phyloP scores from a whole-genome alignment of 306 rosid genomes.

The Arachis stenosperma region DNA sequence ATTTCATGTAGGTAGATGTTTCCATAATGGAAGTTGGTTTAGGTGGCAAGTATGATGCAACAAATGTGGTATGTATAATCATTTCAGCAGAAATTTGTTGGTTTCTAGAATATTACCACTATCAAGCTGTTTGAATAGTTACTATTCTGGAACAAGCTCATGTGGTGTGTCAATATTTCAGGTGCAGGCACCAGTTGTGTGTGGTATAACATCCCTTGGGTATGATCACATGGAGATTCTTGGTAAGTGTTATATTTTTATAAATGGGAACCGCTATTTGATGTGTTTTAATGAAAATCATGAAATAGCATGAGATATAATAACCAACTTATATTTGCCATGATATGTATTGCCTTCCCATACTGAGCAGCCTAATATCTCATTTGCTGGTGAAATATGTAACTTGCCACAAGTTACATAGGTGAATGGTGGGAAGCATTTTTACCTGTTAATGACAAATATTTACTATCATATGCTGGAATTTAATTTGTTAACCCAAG shows the following conservation, averaged over 20 bases:
- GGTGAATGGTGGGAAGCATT: slow-evolving; percentile 29
- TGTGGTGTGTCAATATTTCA: slow-evolving; percentile 37
- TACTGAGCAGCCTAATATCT: slow-evolving; percentile 14
- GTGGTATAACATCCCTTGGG: slow-evolving; percentile 93
- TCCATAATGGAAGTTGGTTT: slow-evolving; percentile 94
- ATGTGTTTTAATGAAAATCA: slow-evolving; percentile 22
- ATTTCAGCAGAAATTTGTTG: slow-evolving; percentile 18
- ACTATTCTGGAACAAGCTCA: slow-evolving; percentile 33
- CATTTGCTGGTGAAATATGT: slow-evolving; percentile 25
- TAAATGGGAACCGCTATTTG: slow-evolving; percentile 28
- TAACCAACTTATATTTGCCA: slow-evolving; percentile 1
- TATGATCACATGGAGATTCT: slow-evolving; percentile 99
- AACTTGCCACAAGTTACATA: background rate
- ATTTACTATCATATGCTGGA: slow-evolving; percentile 5
- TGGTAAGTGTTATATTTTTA: slow-evolving; percentile 65
- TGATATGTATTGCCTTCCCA: slow-evolving; percentile 11
- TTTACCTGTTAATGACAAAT: slow-evolving; percentile 17
- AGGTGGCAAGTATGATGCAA: slow-evolving; percentile 94
- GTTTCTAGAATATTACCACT: slow-evolving; percentile 21
- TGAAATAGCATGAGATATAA: slow-evolving; percentile 14
- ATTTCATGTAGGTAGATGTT: slow-evolving; percentile 79
- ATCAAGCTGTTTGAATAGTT: slow-evolving; percentile 28
- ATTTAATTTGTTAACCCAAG: slow-evolving; percentile 16
- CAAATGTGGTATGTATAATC: slow-evolving; percentile 77
- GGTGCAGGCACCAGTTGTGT: slow-evolving; percentile 76